These are phyloP conservation scores for Pleochaeta shiraiana DNA, from an alignment of 2,329 filamentous ascomycete genomes.

Conservation along the genomic window DNA sequence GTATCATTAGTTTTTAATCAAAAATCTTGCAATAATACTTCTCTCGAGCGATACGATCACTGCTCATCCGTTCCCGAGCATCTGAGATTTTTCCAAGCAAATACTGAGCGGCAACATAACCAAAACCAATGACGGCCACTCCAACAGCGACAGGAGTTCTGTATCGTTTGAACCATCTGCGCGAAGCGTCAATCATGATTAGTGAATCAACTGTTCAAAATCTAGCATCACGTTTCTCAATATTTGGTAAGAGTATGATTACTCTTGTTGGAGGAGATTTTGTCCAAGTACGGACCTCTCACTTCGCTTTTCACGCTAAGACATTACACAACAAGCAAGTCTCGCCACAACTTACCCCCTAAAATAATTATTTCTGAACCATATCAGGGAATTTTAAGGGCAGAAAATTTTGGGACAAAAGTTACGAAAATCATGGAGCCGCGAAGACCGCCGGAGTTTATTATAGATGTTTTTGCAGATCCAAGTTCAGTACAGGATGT, in stretches of 20 bases:
- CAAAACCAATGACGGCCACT: constrained; percentile 66
- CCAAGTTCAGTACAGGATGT: constrained; percentile 77
- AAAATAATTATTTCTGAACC: background rate
- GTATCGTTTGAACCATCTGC: constrained; percentile 85
- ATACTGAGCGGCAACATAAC: constrained; percentile 87
- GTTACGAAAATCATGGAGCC: constrained; percentile 38
- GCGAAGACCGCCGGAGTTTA: constrained; percentile 61
- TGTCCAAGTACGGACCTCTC: no score
- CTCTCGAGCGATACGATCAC: constrained; percentile 86
- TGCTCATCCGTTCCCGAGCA: constrained; percentile 88
- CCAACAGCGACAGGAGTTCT: constrained; percentile 76
- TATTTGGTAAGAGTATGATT: no score
- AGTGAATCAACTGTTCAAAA: constrained; percentile 4
- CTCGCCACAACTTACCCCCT: background rate
- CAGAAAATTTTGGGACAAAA: background rate
- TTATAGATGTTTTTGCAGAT: constrained; percentile 84
- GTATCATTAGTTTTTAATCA: no score
- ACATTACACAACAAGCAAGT: background rate
- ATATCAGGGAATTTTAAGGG: background rate
- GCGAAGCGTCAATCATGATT: constrained; percentile 45
- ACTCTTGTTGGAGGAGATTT: no score
- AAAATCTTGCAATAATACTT: no score
- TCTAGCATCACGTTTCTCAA: constrained; percentile 9
- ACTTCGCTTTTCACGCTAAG: background rate
- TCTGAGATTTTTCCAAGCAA: constrained; percentile 77